These are phyloP conservation scores for Leptographium flavum DNA, from an alignment of 2,329 filamentous ascomycete species.

Conservation along the genomic window DNA sequence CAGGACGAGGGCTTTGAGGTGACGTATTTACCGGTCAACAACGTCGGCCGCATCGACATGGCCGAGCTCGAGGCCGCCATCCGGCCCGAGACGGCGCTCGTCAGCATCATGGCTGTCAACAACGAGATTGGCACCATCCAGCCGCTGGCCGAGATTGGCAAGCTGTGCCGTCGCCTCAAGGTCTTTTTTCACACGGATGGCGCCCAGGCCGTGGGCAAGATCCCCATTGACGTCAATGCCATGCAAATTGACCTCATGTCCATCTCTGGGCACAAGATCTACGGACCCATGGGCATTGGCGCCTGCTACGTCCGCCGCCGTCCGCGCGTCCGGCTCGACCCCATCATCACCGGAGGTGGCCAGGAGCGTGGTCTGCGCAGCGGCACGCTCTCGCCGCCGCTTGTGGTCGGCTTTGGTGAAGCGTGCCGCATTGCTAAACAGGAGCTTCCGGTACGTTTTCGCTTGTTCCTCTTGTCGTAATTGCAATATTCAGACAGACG, in stretches of 20 bases:
- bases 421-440: constrained; percentile 83
- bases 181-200: constrained; percentile 97
- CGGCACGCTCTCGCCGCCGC: constrained; percentile 78
- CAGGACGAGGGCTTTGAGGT: constrained; percentile 94
- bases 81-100: constrained; percentile 75
- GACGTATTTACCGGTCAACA: constrained; percentile 88
- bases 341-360: constrained; percentile 89
- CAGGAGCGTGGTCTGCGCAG: constrained; percentile 92
- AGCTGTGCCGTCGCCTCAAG: constrained; percentile 80
- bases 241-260: constrained; percentile 99
- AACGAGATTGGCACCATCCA: constrained; percentile 99
- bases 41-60: constrained; percentile 73
- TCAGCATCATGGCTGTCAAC: constrained; percentile 98
- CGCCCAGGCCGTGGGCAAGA: constrained; percentile 97
- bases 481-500: not conserved
- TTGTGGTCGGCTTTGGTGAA: constrained; percentile 88
- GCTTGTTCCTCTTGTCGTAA: constrained; percentile 3
- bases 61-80: constrained; percentile 78
- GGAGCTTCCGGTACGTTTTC: constrained; percentile 71
- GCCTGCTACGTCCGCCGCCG: constrained; percentile 90
- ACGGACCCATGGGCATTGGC: constrained; percentile 92
- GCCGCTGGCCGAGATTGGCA: constrained; percentile 84
- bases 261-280: constrained; percentile 97
- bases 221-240: constrained; percentile 88
- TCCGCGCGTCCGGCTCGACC: constrained; percentile 85